These are phyloP conservation scores for Juglanconis oblonga DNA, from an alignment of 2,329 filamentous ascomycete genomes.

Conservation along the genomic window DNA sequence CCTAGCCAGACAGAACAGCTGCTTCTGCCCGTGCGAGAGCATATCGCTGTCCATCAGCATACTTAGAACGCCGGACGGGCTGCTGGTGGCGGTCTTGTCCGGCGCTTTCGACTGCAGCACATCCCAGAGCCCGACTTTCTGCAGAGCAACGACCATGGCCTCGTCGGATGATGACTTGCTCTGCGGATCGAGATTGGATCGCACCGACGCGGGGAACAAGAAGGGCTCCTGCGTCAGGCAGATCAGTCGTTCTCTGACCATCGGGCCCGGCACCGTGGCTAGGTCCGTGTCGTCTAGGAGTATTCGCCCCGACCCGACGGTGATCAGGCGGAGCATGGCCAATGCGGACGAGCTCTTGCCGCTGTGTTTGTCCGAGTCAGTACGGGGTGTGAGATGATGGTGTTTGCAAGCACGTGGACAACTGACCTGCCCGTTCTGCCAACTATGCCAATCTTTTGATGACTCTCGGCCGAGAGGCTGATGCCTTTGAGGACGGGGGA, in stretches of 20 bases:
- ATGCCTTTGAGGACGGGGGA: neutral
- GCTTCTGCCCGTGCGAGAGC: conserved; percentile 45
- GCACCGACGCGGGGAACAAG: conserved; percentile 44
- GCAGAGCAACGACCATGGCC: conserved; percentile 40
- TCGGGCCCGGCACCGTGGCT: conserved; percentile 23
- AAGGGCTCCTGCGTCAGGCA: conserved; percentile 50
- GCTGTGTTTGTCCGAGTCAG: conserved; percentile 25
- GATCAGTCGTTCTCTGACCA: conserved; percentile 32
- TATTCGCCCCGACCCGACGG: conserved; percentile 40
- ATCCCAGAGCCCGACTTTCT: conserved; percentile 42
- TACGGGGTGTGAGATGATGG: neutral
- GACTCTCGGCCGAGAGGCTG: neutral
- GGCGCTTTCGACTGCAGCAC: conserved; percentile 36
- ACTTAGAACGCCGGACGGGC: conserved; percentile 24
- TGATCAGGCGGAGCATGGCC: conserved; percentile 45
- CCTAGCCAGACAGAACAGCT: conserved; percentile 46
- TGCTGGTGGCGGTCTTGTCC: neutral
- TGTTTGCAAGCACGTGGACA: conserved; percentile 36
- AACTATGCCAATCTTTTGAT: conserved; percentile 13
- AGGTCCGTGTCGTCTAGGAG: conserved; percentile 41
- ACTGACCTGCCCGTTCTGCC: conserved; percentile 26
- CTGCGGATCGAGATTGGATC: conserved; percentile 46
- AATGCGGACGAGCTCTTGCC: conserved; percentile 49
- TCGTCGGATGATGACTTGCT: conserved; percentile 33
- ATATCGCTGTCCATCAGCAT: conserved; percentile 26